A percentile compares a stretch with the other conserved stretches of the same genome.
Conservation (phyloP, 768 basidiomycete genomes). For the Boletus pseudopeckii region DNA sequence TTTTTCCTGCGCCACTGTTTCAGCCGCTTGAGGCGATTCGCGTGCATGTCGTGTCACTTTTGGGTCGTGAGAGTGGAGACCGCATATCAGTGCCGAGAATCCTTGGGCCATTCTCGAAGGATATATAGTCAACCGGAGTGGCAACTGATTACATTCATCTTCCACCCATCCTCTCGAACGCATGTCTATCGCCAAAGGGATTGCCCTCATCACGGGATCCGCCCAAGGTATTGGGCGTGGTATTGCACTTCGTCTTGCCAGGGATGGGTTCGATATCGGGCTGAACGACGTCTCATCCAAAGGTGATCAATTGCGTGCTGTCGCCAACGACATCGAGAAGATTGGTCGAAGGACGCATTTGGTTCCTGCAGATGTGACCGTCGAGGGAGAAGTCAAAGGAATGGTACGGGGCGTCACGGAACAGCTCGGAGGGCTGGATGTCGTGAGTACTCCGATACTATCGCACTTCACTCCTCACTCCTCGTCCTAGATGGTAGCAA, state of each 20-base stretch:
- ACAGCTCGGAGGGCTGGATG: constrained; percentile 43
- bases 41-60: not conserved
- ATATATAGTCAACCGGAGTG: not conserved
- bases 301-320: constrained; percentile 24
- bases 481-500: constrained; percentile 24
- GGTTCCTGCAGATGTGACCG: constrained; percentile 39
- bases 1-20: not conserved
- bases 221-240: constrained; percentile 28
- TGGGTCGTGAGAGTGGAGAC: not conserved
- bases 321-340: constrained; percentile 29
- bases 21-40: too few species aligned
- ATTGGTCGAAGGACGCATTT: constrained; percentile 25
- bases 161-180: not conserved
- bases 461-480: not conserved
- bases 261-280: constrained; percentile 31
- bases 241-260: constrained; percentile 34
- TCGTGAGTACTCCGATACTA: constrained; percentile 32
- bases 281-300: constrained; percentile 32
- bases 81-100: too few species aligned
- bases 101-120: not conserved
- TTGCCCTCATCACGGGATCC: constrained; percentile 36
- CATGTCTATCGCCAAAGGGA: constrained; percentile 27
- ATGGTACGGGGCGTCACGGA: constrained; percentile 34
- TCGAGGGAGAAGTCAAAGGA: constrained; percentile 40
- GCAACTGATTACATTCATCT: too few species aligned